Conservation (phyloP, 176 grass and related monocot species). For the Saccharum spontaneum region DNA sequence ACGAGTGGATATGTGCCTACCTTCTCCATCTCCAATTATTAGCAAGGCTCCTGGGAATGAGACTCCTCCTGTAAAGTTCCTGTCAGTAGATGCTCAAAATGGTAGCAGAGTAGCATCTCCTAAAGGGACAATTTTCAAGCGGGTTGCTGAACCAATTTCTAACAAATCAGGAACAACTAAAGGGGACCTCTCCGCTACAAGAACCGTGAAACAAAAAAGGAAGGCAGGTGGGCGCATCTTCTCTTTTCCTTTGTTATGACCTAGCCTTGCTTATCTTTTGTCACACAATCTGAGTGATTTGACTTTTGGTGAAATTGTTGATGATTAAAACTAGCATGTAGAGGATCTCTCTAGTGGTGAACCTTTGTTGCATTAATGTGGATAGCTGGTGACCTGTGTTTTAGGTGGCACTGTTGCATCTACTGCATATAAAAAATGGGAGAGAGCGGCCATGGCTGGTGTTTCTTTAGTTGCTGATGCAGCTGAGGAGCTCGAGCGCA, state of each 20-base stretch:
- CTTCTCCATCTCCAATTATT: slow-evolving; percentile 50
- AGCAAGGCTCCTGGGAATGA: slow-evolving; percentile 56
- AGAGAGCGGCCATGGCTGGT: slow-evolving; percentile 92
- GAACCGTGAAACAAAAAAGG: slow-evolving; percentile 86
- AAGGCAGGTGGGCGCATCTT: slow-evolving; percentile 57
- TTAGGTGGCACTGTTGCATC: slow-evolving; percentile 64
- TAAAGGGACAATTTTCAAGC: slow-evolving; percentile 65
- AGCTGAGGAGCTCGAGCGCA: slow-evolving; percentile 88
- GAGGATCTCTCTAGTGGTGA: slow-evolving; percentile 7
- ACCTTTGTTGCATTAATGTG: slow-evolving; percentile 31
- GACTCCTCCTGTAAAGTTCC: slow-evolving; percentile 56
- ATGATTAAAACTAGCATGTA: slow-evolving; percentile 20
- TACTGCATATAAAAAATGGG: slow-evolving; percentile 90
- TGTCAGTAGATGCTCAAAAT: slow-evolving; percentile 52
- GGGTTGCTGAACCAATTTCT: slow-evolving; percentile 53
- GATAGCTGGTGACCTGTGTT: slow-evolving; percentile 30
- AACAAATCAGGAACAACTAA: slow-evolving; percentile 52
- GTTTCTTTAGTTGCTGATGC: slow-evolving; percentile 99
- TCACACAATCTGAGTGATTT: slow-evolving; percentile 19
- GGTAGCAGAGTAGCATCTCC: slow-evolving; percentile 58
- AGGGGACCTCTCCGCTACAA: slow-evolving; percentile 69
- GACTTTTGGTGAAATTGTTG: background rate
- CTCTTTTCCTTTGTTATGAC: slow-evolving; percentile 33
- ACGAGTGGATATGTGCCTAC: slow-evolving; percentile 57
- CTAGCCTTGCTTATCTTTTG: slow-evolving; percentile 24